Base-by-base conservation (phyloP, 2,329 filamentous ascomycete genomes). In the Cladosporium sp. region DNA sequence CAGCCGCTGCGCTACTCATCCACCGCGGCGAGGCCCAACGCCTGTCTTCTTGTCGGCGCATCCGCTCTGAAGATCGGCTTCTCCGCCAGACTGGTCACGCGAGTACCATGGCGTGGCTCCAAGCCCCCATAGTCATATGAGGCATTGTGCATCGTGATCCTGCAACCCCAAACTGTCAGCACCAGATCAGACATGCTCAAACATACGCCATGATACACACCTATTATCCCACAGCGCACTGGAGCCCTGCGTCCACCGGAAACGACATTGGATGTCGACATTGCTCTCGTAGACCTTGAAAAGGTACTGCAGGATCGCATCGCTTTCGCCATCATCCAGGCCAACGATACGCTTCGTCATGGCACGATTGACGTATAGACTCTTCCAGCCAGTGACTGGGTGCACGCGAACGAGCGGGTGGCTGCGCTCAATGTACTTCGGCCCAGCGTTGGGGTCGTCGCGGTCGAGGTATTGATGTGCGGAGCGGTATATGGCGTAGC, bases 191-290 rank as follows among this genome's bases (percentile, higher is more conserved):
- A 5, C 20, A 9, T 20, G n/a, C n/a, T 13, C 6, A 47, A 3
- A 29, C n/a, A 13, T 36, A 7, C 17, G 22, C 17, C 30, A 12
- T 2, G 18, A 34, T 9, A 42, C 48, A 36, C 15, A 56, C 50
- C 82, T 73, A 58, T 88, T 88, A 60, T 88, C 85, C 85, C 85
- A 88, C 3, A 88, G 68, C 0, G 82, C 85, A 45, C 79, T 84
- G 0, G 84, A 85, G 22, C 75, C 68, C 0, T 82, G 80, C 0
- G 80, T 86, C 86, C 85, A 89, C 61, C 77, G 80, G 70, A 87
- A 88, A 0, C 85, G 76, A 5, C 87, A 75, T 64, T 89, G 85
- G 47, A 88, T 88, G 60, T 89, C 85, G 3, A 84, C 74, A 51
- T 85, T 86, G 55, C 38, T 47, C 68, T 88, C 84, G 62, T 82